Base-by-base conservation (phyloP, 1,284 basidiomycete genomes). In the Ustilago shanxiensis region DNA sequence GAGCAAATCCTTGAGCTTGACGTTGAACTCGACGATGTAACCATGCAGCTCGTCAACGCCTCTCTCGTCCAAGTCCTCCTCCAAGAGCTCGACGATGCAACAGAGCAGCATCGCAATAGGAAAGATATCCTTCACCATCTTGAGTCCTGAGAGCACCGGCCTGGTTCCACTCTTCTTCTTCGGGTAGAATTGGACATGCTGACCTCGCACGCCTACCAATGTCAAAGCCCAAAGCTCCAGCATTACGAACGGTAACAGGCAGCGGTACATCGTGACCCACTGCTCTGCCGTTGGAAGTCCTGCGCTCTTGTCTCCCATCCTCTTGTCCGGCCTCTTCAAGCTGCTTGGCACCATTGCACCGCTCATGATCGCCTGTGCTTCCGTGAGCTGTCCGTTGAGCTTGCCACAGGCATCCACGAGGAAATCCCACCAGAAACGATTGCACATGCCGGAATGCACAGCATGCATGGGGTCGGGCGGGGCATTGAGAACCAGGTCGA, bases 61-160 rank as follows among this genome's bases (percentile, higher is more conserved):
- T 20, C 6, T 41, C 41, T 57, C 41, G 28, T 45, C 26, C 10
- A 57, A 24, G 18, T 57, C 41, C 8, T 31, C 24, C 26, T 57
- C 41, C 9, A 44, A 24, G 22, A 57, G 35, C 26, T 57, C 41
- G 26, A 57, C 33, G 26, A 57, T 47, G 39, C 55, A 57, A n/a
- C 55, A 57, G 5, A 57, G 55, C 22, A 57, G 55, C 55, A 57
- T 28, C 3, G 24, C 55, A 29, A 57, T 18, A 6, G 9, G 22
- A 22, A 45, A 57, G 55, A 57, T 47, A 24, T 28, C 55, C n/a
- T 29, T 57, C 9, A 57, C 55, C 13, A 9, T 18, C 55, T 57
- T 57, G 24, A n/a, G 11, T 9, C 55, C 55, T 57, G 24, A 2
- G 5, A n/a, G 16, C 37, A 47, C n/a, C n/a, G 24, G 39, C 26